Percentiles rank a stretch among this genome's conserved stretches.
phyloP scores from a whole-genome alignment of 2,329 filamentous ascomycete genomes.

The Dactylellina cionopaga region DNA sequence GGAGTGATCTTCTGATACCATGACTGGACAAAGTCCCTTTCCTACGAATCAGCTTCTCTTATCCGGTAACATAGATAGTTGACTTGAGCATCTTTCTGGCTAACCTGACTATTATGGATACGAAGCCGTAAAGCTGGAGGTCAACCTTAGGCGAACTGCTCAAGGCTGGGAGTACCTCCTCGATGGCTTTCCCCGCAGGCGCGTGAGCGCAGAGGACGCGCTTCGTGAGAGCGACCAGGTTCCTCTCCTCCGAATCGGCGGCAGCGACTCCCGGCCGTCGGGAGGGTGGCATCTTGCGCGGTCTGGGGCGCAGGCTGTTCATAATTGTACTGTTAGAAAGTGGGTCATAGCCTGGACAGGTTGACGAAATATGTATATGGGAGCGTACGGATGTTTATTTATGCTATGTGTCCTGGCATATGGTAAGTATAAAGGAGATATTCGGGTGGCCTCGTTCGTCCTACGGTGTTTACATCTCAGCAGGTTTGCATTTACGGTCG shows the following conservation, averaged over 20 bases:
- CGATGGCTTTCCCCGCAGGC: conserved; percentile 72
- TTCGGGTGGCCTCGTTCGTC: neutral
- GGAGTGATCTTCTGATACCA: conserved; percentile 95
- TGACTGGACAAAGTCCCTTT: conserved; percentile 83
- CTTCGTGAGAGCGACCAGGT: conserved; percentile 74
- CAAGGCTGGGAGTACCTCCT: conserved; percentile 85
- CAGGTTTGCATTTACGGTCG: neutral
- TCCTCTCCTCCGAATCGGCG: conserved; percentile 81
- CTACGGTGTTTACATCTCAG: conserved; percentile 1
- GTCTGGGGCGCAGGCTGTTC: conserved; percentile 46
- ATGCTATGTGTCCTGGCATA: neutral
- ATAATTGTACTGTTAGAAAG: conserved; percentile 12
- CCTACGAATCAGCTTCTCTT: neutral
- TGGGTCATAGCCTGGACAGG: no score
- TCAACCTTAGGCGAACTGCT: conserved; percentile 96
- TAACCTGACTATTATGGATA: conserved; percentile 78
- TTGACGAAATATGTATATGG: neutral
- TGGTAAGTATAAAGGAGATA: neutral
- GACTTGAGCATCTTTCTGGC: neutral
- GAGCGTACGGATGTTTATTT: neutral
- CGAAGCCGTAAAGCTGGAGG: conserved; percentile 88
- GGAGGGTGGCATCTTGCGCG: conserved; percentile 45
- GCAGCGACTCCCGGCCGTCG: conserved; percentile 60
- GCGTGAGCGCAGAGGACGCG: conserved; percentile 83
- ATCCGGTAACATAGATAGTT: conserved; percentile 1